Evolutionary conservation across 2,329 filamentous ascomycete species (phyloP).

Genomic region (Zymoseptoria passerinii): DNA sequence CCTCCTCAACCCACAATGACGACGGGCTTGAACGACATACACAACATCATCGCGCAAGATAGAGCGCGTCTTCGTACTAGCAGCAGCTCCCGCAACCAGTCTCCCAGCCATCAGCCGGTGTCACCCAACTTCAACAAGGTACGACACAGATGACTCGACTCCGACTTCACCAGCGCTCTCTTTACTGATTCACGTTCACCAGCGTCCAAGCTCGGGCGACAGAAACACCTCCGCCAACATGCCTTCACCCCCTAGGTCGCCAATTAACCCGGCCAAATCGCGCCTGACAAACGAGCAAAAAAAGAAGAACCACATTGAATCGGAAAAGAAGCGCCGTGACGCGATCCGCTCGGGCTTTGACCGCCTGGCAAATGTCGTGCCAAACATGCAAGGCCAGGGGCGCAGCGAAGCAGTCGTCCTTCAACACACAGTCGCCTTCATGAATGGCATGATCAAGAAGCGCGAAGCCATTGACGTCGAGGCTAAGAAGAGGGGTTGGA

Average conservation of each 20-base stretch:
- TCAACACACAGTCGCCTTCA: slow-evolving; percentile 42
- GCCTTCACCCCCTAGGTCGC: slow-evolving; percentile 1
- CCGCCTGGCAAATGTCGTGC: slow-evolving; percentile 68
- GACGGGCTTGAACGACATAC: neutral
- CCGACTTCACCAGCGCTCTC: neutral
- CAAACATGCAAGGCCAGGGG: slow-evolving; percentile 72
- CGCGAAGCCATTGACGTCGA: neutral
- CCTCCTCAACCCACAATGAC: neutral
- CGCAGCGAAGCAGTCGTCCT: slow-evolving; percentile 81
- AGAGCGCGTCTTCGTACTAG: neutral
- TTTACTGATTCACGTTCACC: neutral
- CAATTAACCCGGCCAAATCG: slow-evolving; percentile 38
- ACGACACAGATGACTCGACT: neutral
- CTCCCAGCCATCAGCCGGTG: neutral
- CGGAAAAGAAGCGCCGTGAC: slow-evolving; percentile 57
- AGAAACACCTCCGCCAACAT: neutral
- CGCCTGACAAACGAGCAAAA: slow-evolving; percentile 62
- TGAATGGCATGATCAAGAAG: slow-evolving; percentile 35
- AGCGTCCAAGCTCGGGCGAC: neutral
- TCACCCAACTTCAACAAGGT: neutral
- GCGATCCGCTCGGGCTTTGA: slow-evolving; percentile 81
- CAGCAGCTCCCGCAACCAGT: neutral
- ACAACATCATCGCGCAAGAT: neutral
- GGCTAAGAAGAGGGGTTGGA: neutral
- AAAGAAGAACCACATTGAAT: slow-evolving; percentile 65